Base-by-base conservation (phyloP, 805 yeast genomes). In the Yarrowia sp. region DNA sequence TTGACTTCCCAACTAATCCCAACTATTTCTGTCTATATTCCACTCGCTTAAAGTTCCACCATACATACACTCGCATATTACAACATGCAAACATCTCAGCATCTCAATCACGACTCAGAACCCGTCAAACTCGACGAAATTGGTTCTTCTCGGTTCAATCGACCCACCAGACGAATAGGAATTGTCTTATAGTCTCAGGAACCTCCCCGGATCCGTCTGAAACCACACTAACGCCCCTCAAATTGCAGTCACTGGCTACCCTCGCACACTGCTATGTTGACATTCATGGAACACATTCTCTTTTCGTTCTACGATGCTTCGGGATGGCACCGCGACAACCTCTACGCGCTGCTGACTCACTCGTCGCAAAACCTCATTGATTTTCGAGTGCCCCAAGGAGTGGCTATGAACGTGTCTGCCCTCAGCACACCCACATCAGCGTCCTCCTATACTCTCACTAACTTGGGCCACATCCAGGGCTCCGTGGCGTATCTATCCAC, bases 211-310 rank as follows among this genome's bases (percentile, higher is more conserved):
- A n/a, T n/a, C n/a, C n/a, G n/a, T n/a, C n/a, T n/a, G n/a, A n/a
- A n/a, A n/a, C n/a, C n/a, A n/a, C n/a, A n/a, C n/a, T n/a, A n/a
- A n/a, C n/a, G n/a, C n/a, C n/a, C n/a, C n/a, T n/a, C n/a, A n/a
- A n/a, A n/a, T n/a, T n/a, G n/a, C n/a, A n/a, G n/a, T n/a, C n/a
- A n/a, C n/a, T n/a, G n/a, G n/a, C n/a, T n/a, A n/a, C n/a, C n/a
- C n/a, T n/a, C n/a, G n/a, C n/a, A n/a, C n/a, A n/a, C 3, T 17
- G 19, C 22, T 19, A 91, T 91, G 97, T 79, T 86, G 67, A 82
- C 84, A 46, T 92, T 89, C 77, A 91, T 93, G 96, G 97, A 93
- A 70, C 88, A 87, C 74, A 83, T 93, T 33, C 87, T 87, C 69
- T 80, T 82, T 75, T 83, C 89, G 69, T 93, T 89, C 76, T 83